Percentiles rank a stretch among this genome's conserved stretches.
These are phyloP conservation scores for Tetrahymena elliotti DNA, from an alignment of 73 alveolate genomes.

Conservation along the genomic window DNA sequence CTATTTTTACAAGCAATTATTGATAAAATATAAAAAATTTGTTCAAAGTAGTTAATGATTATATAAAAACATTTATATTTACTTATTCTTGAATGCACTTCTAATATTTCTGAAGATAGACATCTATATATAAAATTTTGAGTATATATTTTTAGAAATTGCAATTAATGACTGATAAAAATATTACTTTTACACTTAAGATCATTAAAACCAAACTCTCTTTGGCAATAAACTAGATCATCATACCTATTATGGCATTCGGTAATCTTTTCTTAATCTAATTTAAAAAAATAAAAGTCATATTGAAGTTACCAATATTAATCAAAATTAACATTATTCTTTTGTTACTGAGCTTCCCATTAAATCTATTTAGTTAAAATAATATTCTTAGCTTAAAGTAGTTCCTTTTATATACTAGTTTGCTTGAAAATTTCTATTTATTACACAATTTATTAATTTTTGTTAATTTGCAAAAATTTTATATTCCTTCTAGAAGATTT, in stretches of 20 bases:
- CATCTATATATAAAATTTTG: not conserved
- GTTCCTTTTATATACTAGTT: too few species aligned
- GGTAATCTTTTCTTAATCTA: conserved; percentile 5
- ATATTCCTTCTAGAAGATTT: not conserved
- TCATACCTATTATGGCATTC: conserved; percentile 33
- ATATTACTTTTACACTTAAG: conserved; percentile 3
- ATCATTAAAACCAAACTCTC: conserved; percentile 36
- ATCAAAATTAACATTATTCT: not conserved
- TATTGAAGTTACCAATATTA: not conserved
- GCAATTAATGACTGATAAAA: not conserved
- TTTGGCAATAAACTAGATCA: conserved; percentile 18
- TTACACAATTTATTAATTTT: not conserved
- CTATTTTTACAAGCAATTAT: too few species aligned
- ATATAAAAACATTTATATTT: too few species aligned
- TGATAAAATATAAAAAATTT: too few species aligned
- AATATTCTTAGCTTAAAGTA: too few species aligned
- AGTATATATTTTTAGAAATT: not conserved
- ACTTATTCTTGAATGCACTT: not conserved
- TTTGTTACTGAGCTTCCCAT: not conserved
- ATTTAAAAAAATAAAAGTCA: not conserved
- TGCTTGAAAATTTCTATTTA: not conserved
- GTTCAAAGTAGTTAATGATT: too few species aligned
- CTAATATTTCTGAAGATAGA: not conserved
- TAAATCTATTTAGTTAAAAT: too few species aligned
- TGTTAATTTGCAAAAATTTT: not conserved